Evolutionary conservation across 225 moss, liverwort and hornwort genomes (phyloP).

Genomic region (Ulota crispa): DNA sequence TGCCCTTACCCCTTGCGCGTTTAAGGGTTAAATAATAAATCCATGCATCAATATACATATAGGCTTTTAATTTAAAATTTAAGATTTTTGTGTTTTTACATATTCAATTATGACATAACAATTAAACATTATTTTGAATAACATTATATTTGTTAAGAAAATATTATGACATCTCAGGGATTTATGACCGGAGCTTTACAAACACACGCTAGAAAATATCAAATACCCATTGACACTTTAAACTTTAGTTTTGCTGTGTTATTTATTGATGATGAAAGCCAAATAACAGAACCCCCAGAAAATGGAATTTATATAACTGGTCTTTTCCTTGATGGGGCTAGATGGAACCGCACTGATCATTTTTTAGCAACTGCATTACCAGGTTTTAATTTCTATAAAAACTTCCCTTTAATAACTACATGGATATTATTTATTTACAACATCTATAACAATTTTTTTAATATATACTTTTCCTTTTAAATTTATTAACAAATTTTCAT

Average conservation of each 20-base stretch:
- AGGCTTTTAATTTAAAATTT: too few species aligned
- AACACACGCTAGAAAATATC: constrained; percentile 85
- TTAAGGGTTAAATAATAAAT: too few species aligned
- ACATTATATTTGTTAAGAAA: background rate
- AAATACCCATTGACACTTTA: constrained; percentile 81
- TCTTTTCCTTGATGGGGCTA: constrained; percentile 79
- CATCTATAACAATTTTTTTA: too few species aligned
- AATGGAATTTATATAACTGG: constrained; percentile 81
- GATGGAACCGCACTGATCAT: constrained; percentile 55
- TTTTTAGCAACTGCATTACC: constrained; percentile 63
- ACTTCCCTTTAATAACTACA: too few species aligned
- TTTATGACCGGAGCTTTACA: constrained; percentile 95
- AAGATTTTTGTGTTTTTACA: too few species aligned
- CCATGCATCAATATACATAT: too few species aligned
- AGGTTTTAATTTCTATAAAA: constrained; percentile 17
- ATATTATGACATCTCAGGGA: constrained; percentile 38
- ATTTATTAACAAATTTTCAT: background rate
- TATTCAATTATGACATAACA: background rate
- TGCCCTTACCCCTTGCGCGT: too few species aligned
- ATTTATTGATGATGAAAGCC: constrained; percentile 47
- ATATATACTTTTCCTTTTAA: too few species aligned
- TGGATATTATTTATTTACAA: too few species aligned
- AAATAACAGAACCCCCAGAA: constrained; percentile 45
- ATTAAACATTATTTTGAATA: background rate
- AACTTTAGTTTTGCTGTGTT: constrained; percentile 69